Conservation (phyloP, 2,329 filamentous ascomycete genomes). For the Alternaria alternata region DNA sequence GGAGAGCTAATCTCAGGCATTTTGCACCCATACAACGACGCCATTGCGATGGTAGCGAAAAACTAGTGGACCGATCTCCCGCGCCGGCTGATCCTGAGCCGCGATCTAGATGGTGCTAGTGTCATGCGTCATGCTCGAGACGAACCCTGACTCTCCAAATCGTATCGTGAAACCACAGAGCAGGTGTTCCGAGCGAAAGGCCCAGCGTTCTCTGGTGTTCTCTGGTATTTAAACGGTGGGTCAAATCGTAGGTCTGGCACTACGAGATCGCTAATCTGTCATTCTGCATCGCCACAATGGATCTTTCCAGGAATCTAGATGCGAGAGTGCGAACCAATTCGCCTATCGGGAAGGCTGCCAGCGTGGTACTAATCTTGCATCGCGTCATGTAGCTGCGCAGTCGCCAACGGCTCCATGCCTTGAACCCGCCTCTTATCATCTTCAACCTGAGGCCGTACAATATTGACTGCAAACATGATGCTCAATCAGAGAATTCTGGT, state of each 20-base stretch:
- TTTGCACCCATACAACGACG: slow-evolving; percentile 2
- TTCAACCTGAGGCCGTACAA: too few species aligned
- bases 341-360: neutral
- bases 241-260: neutral
- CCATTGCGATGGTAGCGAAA: slow-evolving; percentile 1
- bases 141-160: neutral
- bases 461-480: too few species aligned
- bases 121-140: neutral
- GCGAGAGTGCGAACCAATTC: neutral
- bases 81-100: neutral
- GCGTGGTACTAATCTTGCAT: neutral
- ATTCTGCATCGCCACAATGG: neutral
- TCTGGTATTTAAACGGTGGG: neutral
- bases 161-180: neutral
- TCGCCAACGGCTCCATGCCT: too few species aligned
- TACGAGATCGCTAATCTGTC: neutral
- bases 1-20: neutral
- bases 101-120: neutral
- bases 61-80: slow-evolving; percentile 1
- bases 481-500: too few species aligned
- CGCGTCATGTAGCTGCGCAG: neutral
- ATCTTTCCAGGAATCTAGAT: neutral
- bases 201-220: neutral
- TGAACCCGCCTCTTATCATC: too few species aligned
- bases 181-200: neutral